Evolutionary conservation across 441 rosid species (phyloP), one percentile per base, ranked within the genome.

Genomic region (Lepidium campestre): DNA sequence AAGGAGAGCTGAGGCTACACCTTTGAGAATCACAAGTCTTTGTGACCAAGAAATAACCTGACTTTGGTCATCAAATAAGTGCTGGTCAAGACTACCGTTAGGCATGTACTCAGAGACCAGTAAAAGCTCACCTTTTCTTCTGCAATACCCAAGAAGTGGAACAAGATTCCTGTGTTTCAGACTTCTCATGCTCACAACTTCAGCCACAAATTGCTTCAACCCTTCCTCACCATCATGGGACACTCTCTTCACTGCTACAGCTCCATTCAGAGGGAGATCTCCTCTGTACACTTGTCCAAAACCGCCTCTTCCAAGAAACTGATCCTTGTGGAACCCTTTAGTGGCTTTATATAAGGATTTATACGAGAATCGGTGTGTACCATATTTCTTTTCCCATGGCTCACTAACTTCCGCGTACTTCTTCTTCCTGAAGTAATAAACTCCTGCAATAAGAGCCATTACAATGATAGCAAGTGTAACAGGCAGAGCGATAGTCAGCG

Each of bases 221-320:
- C 85, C 89, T 75, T 86, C 71, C 10, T 64, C 47, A 0, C 86
- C 75, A 40, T 77, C 66, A 47, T 76, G 84, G 0, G 85, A 75
- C 12, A 85, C 37, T 68, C 70, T 82, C 76, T 87, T 85, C 35
- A 88, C 82, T 2, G 86, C 91, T 49, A 87, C 63, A 67, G 76
- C 48, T 34, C 11, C 54, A 35, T 57, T 57, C 9, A 74, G 39
- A 57, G 82, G 74, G 14, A 84, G 75, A 47, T 50, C 60, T 27
- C 91, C 94, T 76, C 67, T 77, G 53, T 79, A 83, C 5, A 86
- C 86, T 36, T 66, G 77, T 40, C 91, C 91, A 36, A 86, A 86
- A 5, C 86, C 91, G 1, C 94, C 83, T 10, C 57, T 4, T 10
- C 89, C 89, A 5, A 85, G 71, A 57, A 88, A 57, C 1, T 68